Base-by-base conservation (phyloP, 2,329 filamentous ascomycete genomes). In the Chlorencoelia australis region DNA sequence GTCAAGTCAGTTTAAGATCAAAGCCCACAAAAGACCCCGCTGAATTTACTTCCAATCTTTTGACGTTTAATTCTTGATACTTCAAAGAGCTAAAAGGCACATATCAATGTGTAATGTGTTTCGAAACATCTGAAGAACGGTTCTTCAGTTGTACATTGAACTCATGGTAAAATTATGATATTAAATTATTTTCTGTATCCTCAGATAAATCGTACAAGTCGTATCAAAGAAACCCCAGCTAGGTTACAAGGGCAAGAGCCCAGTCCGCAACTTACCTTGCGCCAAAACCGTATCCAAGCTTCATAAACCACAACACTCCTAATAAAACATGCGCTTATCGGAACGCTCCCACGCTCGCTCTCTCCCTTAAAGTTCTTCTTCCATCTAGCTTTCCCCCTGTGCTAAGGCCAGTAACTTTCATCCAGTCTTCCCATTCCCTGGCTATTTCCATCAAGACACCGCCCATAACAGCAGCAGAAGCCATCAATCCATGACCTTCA, bases 401-500 rank as follows among this genome's bases (percentile, higher is more conserved):
- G 15, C 35, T 37, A 11, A 53, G 47, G 5, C 65, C 70, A 2
- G 73, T 77, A 0, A 72, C 70, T 29, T 73, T 71, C 53, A 75
- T 78, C 83, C 83, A 89, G 51, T 89, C 84, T 47, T 88, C 82
- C 89, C 89, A 96, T 58, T 96, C 91, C 48, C 79, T 79, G 35
- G 84, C 82, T 53, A 98, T 94, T 63, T 98, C 91, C 60, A 86
- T 89, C 22, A 98, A 65, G n/a, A 96, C 82, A 14, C 80, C 78
- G 28, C 86, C 84, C 91, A 98, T 98, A 29, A 96, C 89, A 10
- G 69, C 68, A 1, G 91, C 88, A 48, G 82, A 93, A 1, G 91
- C 91, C 91, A 98, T 98, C 16, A 98, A 65, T 0, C 91, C 89
- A 55, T 98, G 91, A 3, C 88, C 86, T 59, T 98, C 89, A 5